Conservation (phyloP, 2,329 filamentous ascomycete species). For the Fusarium nygamai region DNA sequence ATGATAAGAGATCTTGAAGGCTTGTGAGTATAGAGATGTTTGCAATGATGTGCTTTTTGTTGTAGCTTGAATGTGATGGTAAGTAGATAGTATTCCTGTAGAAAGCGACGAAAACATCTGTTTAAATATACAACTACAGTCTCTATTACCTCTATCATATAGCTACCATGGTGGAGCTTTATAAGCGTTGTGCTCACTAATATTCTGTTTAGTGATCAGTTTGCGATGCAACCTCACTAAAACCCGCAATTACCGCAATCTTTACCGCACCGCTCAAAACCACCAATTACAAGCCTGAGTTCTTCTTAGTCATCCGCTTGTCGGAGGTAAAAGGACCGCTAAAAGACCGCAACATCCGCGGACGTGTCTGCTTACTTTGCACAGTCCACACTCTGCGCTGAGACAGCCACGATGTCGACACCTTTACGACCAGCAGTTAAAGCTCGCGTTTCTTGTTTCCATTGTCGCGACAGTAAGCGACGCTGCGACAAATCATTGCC, state of each 20-base stretch:
- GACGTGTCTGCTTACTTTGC: background rate
- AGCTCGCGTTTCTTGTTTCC: rapidly evolving
- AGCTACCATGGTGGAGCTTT: background rate
- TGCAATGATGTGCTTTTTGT: rapidly evolving
- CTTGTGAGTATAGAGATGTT: rapidly evolving
- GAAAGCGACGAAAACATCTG: rapidly evolving
- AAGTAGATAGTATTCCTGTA: rapidly evolving
- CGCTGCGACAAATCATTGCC: background rate
- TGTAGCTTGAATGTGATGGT: rapidly evolving
- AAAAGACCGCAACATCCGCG: background rate
- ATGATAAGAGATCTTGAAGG: background rate
- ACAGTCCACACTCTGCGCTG: background rate
- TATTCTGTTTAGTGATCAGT: background rate
- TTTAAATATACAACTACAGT: background rate
- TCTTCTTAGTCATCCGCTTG: rapidly evolving
- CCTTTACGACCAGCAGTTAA: background rate
- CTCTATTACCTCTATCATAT: rapidly evolving
- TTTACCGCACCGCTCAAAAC: rapidly evolving
- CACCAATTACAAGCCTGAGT: rapidly evolving
- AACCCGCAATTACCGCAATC: background rate
- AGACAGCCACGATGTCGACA: background rate
- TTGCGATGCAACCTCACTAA: rapidly evolving
- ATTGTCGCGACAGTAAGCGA: background rate
- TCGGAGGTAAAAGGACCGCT: rapidly evolving
- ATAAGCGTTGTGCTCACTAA: background rate